Evolutionary conservation across 2,329 filamentous ascomycete genomes (phyloP).

Genomic region (Hymenoscyphus occultus): DNA sequence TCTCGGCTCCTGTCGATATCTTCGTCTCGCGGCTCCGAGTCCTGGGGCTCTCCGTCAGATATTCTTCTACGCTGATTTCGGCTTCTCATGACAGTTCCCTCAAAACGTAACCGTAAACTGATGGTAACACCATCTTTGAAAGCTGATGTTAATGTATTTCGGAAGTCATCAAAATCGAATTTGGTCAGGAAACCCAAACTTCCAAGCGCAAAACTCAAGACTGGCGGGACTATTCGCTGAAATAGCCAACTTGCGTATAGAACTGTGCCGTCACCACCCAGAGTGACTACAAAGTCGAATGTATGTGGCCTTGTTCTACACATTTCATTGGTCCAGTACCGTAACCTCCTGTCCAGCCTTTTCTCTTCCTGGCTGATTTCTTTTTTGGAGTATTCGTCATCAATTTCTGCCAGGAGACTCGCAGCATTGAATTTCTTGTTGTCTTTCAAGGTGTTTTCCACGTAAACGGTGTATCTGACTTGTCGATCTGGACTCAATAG

Average conservation of each 20-base stretch:
- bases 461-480: constrained; percentile 72
- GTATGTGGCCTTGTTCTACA: constrained; percentile 75
- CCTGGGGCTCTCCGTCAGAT: constrained; percentile 35
- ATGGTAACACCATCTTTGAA: constrained; percentile 85
- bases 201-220: constrained; percentile 86
- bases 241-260: constrained; percentile 96
- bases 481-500: constrained; percentile 68
- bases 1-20: constrained; percentile 51
- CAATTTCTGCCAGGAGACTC: constrained; percentile 64
- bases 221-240: constrained; percentile 89
- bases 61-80: constrained; percentile 44
- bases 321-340: constrained; percentile 80
- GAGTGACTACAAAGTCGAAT: constrained; percentile 90
- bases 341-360: constrained; percentile 49
- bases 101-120: constrained; percentile 82
- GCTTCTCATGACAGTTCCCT: constrained; percentile 89
- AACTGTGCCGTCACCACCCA: constrained; percentile 95
- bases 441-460: constrained; percentile 71
- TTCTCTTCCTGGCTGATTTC: constrained; percentile 31
- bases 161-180: constrained; percentile 81
- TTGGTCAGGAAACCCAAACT: constrained; percentile 95
- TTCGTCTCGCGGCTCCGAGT: constrained; percentile 34
- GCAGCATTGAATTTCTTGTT: constrained; percentile 71
- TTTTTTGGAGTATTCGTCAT: constrained; percentile 39
- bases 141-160: constrained; percentile 64